Base-by-base conservation (phyloP, 2,329 filamentous ascomycete species). In the Rutstroemia sp. region DNA sequence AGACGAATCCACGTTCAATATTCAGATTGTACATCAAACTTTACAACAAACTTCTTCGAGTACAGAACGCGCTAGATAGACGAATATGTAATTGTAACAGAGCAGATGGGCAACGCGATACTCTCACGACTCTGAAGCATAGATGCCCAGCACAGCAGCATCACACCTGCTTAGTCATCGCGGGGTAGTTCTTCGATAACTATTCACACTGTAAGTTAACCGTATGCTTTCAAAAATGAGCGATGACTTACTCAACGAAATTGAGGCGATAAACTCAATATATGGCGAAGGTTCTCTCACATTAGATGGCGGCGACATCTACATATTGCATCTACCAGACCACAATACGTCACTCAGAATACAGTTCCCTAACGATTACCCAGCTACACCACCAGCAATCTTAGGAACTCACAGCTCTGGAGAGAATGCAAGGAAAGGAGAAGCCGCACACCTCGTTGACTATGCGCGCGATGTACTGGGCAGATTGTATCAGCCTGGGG, bases 251-350 rank as follows among this genome's bases (percentile, higher is more conserved):
- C 70, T 73, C 49, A 88, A 94, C 72, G 89, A 94, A 69, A 74
- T 92, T 30, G 86, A 86, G 67, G 89, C 87, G 60, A 86, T 94
- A 67, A 94, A 92, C 71, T 88, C 89, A 54, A 94, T 94, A 62
- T 94, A 92, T 72, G 86, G 84, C 61, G 78, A 83, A 48, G 76
- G 75, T n/a, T 87, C 86, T 10, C 75, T 92, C 7, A 58, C 64
- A 1, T 44, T 39, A 21, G 66, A 71, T 41, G 63, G 67, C 19
- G 60, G 73, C 64, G 30, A 56, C 5, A 63, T 79, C 63, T 83
- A 85, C 71, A 71, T 86, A 54, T 78, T 96, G 50, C 79, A 78
- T 51, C 78, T 92, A 2, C 89, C 89, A 58, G 75, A 25, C 69
- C 74, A 48, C 72, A 78, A 73, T 47, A 78, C 73, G 25, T 87